phyloP scores from a whole-genome alignment of 2,329 filamentous ascomycete genomes.

The Diplodia corticola region DNA sequence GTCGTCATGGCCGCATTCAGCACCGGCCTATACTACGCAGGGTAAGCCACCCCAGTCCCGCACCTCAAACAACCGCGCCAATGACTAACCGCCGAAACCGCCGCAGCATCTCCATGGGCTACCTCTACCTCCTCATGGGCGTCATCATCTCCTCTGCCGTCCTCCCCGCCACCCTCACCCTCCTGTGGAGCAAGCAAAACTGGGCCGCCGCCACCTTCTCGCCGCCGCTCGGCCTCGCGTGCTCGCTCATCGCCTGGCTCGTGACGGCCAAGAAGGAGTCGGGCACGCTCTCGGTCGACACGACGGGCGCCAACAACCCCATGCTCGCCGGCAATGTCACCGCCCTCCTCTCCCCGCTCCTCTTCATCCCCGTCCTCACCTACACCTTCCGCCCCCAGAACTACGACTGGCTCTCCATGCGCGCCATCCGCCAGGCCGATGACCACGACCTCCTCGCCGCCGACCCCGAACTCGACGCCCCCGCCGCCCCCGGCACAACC shows the following conservation, averaged over 20 bases:
- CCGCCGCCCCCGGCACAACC: constrained; percentile 33
- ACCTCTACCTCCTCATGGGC: constrained; percentile 87
- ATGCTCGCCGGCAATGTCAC: constrained; percentile 88
- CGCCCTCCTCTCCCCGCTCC: constrained; percentile 72
- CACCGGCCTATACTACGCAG: constrained; percentile 60
- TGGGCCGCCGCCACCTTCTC: constrained; percentile 70
- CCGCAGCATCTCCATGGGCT: constrained; percentile 72
- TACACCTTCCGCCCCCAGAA: constrained; percentile 68
- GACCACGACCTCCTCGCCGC: constrained; percentile 68
- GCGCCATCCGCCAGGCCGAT: constrained; percentile 73
- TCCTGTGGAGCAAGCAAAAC: constrained; percentile 80
- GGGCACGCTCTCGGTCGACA: constrained; percentile 67
- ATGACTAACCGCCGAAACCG: too few relatives aligned
- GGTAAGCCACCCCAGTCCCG: constrained; percentile 27
- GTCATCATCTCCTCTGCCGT: constrained; percentile 86
- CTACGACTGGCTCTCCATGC: constrained; percentile 87
- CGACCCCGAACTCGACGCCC: constrained; percentile 61
- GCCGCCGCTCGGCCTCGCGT: constrained; percentile 67
- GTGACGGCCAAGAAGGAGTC: constrained; percentile 72
- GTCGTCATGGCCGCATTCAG: constrained; percentile 76
- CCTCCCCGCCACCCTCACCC: constrained; percentile 75
- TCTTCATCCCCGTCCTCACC: constrained; percentile 77
- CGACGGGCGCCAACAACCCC: constrained; percentile 66
- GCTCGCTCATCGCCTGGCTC: constrained; percentile 73
- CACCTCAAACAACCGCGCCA: too few relatives aligned